These are phyloP conservation scores for Mentha longifolia DNA, from an alignment of 257 asterid genomes.

Conservation along the genomic window DNA sequence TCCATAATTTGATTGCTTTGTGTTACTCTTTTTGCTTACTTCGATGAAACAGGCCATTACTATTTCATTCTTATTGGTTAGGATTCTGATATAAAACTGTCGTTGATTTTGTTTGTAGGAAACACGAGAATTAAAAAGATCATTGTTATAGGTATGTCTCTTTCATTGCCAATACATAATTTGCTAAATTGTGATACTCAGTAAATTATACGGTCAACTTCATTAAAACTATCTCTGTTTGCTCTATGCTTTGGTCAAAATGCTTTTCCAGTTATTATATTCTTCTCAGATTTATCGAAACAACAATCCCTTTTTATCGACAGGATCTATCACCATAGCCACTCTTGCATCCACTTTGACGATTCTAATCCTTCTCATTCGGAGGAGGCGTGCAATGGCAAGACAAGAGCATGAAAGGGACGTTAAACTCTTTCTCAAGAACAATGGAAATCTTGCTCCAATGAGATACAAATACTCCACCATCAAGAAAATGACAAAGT, in stretches of 20 bases:
- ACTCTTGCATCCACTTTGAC: slow-evolving; percentile 4
- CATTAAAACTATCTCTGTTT: no score
- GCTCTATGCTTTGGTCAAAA: not conserved
- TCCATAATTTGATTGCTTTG: not conserved
- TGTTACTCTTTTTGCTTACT: not conserved
- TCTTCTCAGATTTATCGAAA: not conserved
- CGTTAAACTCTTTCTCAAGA: not conserved
- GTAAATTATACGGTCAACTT: no score
- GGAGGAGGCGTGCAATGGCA: not conserved
- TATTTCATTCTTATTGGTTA: no score
- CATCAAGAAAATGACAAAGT: slow-evolving; percentile 33
- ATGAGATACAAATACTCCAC: slow-evolving; percentile 34
- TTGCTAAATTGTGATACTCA: not conserved
- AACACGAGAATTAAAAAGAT: not conserved
- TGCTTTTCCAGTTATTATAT: not conserved
- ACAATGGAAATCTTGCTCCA: slow-evolving; percentile 24
- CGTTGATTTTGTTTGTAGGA: slow-evolving; percentile 27
- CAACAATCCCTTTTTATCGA: not conserved
- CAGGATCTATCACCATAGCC: slow-evolving; percentile 10
- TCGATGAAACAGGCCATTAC: no score
- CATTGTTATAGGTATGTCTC: slow-evolving; percentile 12
- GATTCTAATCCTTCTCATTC: not conserved
- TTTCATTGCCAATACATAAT: not conserved
- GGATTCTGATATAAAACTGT: no score
- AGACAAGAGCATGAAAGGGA: not conserved